Conservation (phyloP, 2,329 filamentous ascomycete species). For the Aspergillus pseudoviridinutans region DNA sequence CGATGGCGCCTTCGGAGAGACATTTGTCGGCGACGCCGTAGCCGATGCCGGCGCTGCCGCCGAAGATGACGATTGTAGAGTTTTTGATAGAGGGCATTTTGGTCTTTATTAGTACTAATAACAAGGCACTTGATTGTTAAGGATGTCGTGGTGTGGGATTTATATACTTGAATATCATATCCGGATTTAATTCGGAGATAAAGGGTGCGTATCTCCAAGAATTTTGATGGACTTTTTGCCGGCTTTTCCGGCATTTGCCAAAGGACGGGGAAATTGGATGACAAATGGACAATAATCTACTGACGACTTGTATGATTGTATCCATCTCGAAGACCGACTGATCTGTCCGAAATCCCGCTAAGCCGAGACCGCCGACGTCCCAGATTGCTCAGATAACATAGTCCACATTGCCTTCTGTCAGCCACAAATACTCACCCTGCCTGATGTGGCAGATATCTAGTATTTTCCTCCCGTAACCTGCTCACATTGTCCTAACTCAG, state of each 20-base stretch:
- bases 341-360: neutral
- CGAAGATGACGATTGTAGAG: conserved; percentile 48
- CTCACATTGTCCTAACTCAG: conserved; percentile 28
- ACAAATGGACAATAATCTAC: too few species aligned
- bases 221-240: too few species aligned
- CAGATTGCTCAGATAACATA: conserved; percentile 17
- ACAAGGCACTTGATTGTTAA: neutral
- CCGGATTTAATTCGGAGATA: neutral
- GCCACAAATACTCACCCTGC: conserved; percentile 31
- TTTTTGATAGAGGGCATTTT: conserved; percentile 6
- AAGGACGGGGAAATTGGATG: too few species aligned
- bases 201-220: neutral
- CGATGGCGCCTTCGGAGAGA: conserved; percentile 46
- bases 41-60: conserved; percentile 52
- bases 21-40: conserved; percentile 49
- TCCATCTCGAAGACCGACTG: neutral
- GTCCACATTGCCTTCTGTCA: conserved; percentile 22
- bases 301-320: too few species aligned
- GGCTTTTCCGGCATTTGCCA: too few species aligned
- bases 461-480: conserved; percentile 26
- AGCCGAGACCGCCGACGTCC: conserved; percentile 1
- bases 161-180: neutral
- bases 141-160: neutral
- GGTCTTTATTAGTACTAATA: neutral
- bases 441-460: conserved; percentile 35